Evolutionary conservation across 768 basidiomycete genomes (phyloP), one percentile per base, ranked within the genome.

Genomic region (Mycena polygramma): DNA sequence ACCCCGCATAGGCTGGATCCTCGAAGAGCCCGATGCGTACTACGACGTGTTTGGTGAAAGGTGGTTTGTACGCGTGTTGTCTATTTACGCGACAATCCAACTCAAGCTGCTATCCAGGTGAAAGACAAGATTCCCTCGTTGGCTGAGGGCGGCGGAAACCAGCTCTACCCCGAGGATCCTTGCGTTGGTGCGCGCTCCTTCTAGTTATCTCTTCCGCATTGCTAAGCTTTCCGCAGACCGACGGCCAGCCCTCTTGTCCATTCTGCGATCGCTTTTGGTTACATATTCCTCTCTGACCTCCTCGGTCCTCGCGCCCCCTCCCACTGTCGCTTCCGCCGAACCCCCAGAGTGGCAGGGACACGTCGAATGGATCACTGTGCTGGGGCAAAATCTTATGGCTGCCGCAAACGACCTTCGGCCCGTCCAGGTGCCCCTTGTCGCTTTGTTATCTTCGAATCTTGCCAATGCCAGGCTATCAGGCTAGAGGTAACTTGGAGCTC

Each of bases 381-480:
- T 95, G 62, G 90, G 90, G 9, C 92, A 94, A 78, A 97, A 97
- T 78, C 86, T 97, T 66, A 94, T 96, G 89, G 93, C 92, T 17
- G 93, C 94, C 20, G 94, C 93, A 45, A 97, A 97, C 76, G 95
- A 96, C 75, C 81, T 97, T 59, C 89, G 96, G 30, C 95, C 95
- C 0, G 92, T 96, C 7, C 95, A 97, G 87, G 94, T 91, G 71
- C 51, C 63, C 54, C 19, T 53, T 41, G 52, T 46, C 36, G n/a
- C 41, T 57, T 46, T 69, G 36, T 24, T 22, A n/a, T 59, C 59
- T n/a, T 20, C 36, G 68, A 30, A 35, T 58, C 45, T 57, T 57
- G 37, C 63, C 55, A 35, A 68, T 64, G 46, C 36, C 37, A 30
- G 20, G 30, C 63, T 19, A 39, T 17, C 73, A 95, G 92, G 95